Evolutionary conservation across 2,329 filamentous ascomycete species (phyloP).

Genomic region (Exophiala spinifera): DNA sequence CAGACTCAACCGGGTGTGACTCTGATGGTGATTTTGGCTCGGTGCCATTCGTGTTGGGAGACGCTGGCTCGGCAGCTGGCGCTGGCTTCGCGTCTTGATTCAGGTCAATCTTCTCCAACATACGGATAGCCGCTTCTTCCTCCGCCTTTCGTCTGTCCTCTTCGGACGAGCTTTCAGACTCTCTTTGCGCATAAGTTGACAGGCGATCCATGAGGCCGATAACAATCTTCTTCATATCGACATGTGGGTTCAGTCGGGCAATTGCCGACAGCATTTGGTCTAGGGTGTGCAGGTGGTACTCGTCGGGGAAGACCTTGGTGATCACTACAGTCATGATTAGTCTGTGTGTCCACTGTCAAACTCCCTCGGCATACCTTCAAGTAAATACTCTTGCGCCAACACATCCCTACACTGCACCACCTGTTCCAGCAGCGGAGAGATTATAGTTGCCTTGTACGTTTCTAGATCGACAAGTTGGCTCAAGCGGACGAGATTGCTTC

Average conservation of each 20-base stretch:
- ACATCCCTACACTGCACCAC: constrained; percentile 98
- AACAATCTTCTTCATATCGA: constrained; percentile 96
- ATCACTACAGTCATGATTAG: constrained; percentile 61
- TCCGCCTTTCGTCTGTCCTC: constrained; percentile 75
- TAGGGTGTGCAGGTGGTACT: constrained; percentile 94
- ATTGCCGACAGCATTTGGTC: constrained; percentile 94
- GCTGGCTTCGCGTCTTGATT: constrained; percentile 34
- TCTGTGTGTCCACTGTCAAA: neutral
- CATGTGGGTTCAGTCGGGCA: constrained; percentile 87
- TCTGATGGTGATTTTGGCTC: constrained; percentile 19
- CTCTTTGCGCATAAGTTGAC: constrained; percentile 89
- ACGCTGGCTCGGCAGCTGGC: constrained; percentile 30
- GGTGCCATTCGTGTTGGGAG: constrained; percentile 35
- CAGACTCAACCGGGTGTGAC: constrained; percentile 37
- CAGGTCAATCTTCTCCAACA: constrained; percentile 76
- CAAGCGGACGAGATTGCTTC: constrained; percentile 90
- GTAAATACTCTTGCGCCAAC: constrained; percentile 90
- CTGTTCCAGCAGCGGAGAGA: constrained; percentile 87
- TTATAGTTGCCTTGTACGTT: constrained; percentile 84
- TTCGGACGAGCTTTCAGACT: constrained; percentile 66
- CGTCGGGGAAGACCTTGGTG: constrained; percentile 97
- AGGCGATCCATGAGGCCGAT: constrained; percentile 96
- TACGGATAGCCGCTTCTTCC: constrained; percentile 72
- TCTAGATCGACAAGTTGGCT: constrained; percentile 95
- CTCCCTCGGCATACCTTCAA: constrained; percentile 61